Evolutionary conservation across 805 yeast genomes (phyloP), one percentile per base, ranked within the genome.

Genomic region (Saccharomycopsis synnaedendra): DNA sequence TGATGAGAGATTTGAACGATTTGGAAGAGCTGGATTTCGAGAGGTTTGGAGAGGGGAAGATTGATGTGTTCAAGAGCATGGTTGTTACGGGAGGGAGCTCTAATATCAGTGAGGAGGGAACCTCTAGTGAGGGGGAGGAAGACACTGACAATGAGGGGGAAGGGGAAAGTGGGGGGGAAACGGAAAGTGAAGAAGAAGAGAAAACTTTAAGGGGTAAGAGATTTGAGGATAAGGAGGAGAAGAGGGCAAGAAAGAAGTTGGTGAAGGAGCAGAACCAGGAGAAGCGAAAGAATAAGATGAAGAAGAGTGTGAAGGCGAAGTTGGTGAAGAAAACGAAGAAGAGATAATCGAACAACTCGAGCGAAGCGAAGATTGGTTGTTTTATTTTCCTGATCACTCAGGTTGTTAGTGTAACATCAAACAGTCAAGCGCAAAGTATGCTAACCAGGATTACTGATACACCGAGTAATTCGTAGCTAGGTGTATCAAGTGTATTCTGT

Each of bases 11-110:
- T 48, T 65, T 93, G 67, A 79, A 87, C 65, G 78, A 90, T 67
- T 60, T 89, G 61, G 85, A 93, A 60, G 98, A 93, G 59, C 72
- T 96, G 51, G 98, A 93, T 61, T 86, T 85, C 56, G 80, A 77
- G 43, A 81, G 83, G 57, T 84, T 85, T 55, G 69, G 79, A 1
- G 77, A 79, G 51, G 97, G 96, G 31, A 80, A 85, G 55, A 83
- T 86, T 38, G 87, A 81, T 54, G 80, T 90, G 2, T 68, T 93
- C 53, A 81, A 76, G 48, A 80, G 80, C 45, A 64, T 84, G 43
- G 77, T 78, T 36, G 75, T 71, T n/a, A 67, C 60, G 2, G 50
- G 49, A 4, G 58, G n/a, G 59, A 53, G 1, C 2, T 62, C 57
- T 2, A 62, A 60, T 4, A 61, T 54, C 2, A 60, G 53, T 5